A percentile compares a stretch with the other conserved stretches of the same genome.
Evolutionary conservation across 179 eudicot genomes (phyloP).

Genomic region (Gypsophila paniculata): DNA sequence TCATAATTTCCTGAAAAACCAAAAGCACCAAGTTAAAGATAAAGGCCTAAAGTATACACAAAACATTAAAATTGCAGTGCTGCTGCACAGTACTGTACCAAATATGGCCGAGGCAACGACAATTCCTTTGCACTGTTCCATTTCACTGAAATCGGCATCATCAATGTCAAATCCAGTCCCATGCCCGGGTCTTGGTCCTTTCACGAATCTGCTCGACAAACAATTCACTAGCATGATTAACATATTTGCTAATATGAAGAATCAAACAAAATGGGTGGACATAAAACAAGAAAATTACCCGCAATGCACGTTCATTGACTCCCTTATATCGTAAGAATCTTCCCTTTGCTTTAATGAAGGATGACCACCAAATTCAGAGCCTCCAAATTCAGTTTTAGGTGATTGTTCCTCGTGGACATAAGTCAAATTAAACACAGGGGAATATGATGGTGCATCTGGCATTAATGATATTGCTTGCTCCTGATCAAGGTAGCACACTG

Average conservation of each 20-base stretch:
- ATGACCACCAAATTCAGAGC: constrained; percentile 94
- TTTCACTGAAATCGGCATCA: constrained; percentile 71
- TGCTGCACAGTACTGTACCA: constrained; percentile 43
- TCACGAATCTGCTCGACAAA: constrained; percentile 56
- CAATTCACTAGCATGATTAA: constrained; percentile 12
- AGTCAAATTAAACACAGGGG: constrained; percentile 41
- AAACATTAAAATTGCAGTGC: background rate
- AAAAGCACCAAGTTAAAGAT: constrained; percentile 1
- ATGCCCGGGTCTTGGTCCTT: constrained; percentile 78
- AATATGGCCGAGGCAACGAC: constrained; percentile 97
- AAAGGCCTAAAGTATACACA: constrained; percentile 6
- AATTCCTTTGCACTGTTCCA: constrained; percentile 79
- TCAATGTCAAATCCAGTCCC: constrained; percentile 84
- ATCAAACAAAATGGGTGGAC: background rate
- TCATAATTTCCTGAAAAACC: constrained; percentile 74
- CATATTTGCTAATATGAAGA: background rate
- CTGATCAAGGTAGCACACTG: constrained; percentile 46
- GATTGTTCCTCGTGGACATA: constrained; percentile 35
- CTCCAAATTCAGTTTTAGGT: constrained; percentile 78
- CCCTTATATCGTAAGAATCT: constrained; percentile 78
- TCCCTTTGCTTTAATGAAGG: constrained; percentile 82
- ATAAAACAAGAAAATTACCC: constrained; percentile 51
- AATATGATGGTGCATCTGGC: constrained; percentile 45
- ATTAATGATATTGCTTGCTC: constrained; percentile 39
- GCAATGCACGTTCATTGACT: constrained; percentile 88